Evolutionary conservation across 768 basidiomycete genomes (phyloP), one percentile per base, ranked within the genome.

Genomic region (Dioszegia crocea): DNA sequence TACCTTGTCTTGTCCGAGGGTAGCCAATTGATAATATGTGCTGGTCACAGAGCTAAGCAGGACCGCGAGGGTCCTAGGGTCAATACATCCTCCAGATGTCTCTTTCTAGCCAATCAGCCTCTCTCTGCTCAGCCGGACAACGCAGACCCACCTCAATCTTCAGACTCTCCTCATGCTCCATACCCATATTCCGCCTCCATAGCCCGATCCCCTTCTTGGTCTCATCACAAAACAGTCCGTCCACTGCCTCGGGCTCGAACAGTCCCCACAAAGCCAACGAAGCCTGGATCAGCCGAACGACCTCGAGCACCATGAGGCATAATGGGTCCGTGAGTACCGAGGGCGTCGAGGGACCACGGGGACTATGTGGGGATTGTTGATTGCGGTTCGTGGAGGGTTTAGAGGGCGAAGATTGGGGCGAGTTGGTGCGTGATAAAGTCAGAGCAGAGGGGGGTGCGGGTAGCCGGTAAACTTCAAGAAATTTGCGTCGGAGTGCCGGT

Each of bases 161-260:
- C 54, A 70, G 30, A 1, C 56, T 61, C 39, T 73, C 71, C 45
- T 73, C 71, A 54, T 65, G 61, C 40, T 70, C 71, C 68, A 73
- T 73, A 3, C 71, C 71, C 66, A 73, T 70, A 17, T 59, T 47
- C 52, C 65, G 43, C 48, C 71, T 62, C 68, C 68, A 73, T 17
- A 41, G 45, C 38, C 66, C 68, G 17, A 73, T 64, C 3, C 59
- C 69, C 27, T 59, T 59, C 43, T 70, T 73, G 17, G 68, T 70
- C 61, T 70, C 68, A 53, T 73, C 71, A 46, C 71, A 73, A 24
- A 73, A 70, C 44, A 73, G 31, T 5, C 71, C 71, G 52, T 73
- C 67, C 12, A 67, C 50, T 24, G 61, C 62, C 21, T 59, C 19
- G 11, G 61, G 56, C 24, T 55, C 31, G 36, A 59, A 66, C 14